phyloP scores from a whole-genome alignment of 495 filamentous ascomycete genomes.

The Tuber borchii region DNA sequence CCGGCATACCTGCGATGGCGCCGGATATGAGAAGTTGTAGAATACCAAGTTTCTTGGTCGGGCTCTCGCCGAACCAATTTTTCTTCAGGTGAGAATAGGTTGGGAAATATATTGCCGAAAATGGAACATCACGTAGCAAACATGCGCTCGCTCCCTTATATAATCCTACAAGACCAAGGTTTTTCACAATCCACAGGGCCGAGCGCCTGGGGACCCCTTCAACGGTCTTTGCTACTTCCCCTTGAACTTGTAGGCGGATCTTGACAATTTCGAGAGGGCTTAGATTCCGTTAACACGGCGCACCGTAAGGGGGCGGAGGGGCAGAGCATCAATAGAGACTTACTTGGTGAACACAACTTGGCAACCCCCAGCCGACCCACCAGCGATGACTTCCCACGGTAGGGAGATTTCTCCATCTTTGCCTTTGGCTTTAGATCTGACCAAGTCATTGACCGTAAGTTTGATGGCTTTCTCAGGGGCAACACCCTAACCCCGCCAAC shows the following conservation, averaged over 20 bases:
- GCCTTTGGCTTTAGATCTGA: slow-evolving; percentile 67
- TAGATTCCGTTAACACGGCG: slow-evolving; percentile 5
- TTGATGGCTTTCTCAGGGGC: slow-evolving; percentile 99
- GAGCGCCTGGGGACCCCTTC: slow-evolving; percentile 78
- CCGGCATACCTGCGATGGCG: slow-evolving; percentile 97
- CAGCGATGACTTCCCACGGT: slow-evolving; percentile 70
- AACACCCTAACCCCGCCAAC: slow-evolving; percentile 53
- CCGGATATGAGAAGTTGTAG: slow-evolving; percentile 89
- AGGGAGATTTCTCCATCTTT: slow-evolving; percentile 67
- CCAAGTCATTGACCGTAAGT: slow-evolving; percentile 92
- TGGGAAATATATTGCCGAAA: slow-evolving; percentile 98
- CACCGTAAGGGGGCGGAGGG: background rate
- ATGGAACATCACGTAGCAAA: slow-evolving; percentile 89
- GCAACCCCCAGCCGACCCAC: slow-evolving; percentile 84
- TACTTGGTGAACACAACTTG: slow-evolving; percentile 67
- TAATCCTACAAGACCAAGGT: slow-evolving; percentile 87
- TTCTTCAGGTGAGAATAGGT: slow-evolving; percentile 90
- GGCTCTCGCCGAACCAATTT: slow-evolving; percentile 84
- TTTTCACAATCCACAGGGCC: slow-evolving; percentile 94
- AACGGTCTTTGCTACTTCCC: slow-evolving; percentile 82
- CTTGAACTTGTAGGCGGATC: slow-evolving; percentile 95
- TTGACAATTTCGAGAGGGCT: slow-evolving; percentile 99
- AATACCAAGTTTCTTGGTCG: slow-evolving; percentile 84
- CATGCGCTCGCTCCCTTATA: slow-evolving; percentile 98
- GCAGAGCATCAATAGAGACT: slow-evolving; percentile 43